Percentiles rank a stretch among this genome's conserved stretches.
Evolutionary conservation across 192 early-diverging fungal genomes (phyloP).

Genomic region (Chytriomyces confervae): DNA sequence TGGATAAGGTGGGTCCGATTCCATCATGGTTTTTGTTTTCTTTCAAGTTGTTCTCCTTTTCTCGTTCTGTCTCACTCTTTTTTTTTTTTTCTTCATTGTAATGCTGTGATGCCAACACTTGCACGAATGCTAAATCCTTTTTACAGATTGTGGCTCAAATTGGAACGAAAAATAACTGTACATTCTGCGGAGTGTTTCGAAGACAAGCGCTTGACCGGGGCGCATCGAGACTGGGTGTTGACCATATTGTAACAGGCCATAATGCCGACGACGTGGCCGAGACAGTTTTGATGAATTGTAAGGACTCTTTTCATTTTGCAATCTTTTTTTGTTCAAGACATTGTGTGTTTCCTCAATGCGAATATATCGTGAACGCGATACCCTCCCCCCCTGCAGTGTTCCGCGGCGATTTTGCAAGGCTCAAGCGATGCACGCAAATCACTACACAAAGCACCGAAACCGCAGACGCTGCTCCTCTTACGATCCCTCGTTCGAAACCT

Average conservation of each 20-base stretch:
- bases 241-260: constrained; percentile 98
- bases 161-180: constrained; percentile 98
- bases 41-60: no score
- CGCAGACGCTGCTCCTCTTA: constrained; percentile 22
- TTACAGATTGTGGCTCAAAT: constrained; percentile 84
- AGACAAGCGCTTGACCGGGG: constrained; percentile 96
- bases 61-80: no score
- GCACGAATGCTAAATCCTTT: not conserved
- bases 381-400: no score
- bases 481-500: constrained; percentile 89
- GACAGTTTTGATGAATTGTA: constrained; percentile 97
- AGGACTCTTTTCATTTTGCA: not conserved
- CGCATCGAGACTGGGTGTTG: constrained; percentile 83
- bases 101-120: not conserved
- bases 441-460: constrained; percentile 74
- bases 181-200: constrained; percentile 98
- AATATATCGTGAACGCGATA: not conserved
- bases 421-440: constrained; percentile 93
- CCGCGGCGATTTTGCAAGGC: constrained; percentile 89
- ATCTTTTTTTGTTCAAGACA: not conserved
- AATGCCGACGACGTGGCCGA: constrained; percentile 99
- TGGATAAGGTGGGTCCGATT: constrained; percentile 71
- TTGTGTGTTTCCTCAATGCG: not conserved
- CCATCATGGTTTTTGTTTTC: not conserved
- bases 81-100: not conserved